Percentiles rank a stretch among this genome's conserved stretches.
Evolutionary conservation across 148 eudicot genomes (phyloP).

Genomic region (Camellia granthamiana): DNA sequence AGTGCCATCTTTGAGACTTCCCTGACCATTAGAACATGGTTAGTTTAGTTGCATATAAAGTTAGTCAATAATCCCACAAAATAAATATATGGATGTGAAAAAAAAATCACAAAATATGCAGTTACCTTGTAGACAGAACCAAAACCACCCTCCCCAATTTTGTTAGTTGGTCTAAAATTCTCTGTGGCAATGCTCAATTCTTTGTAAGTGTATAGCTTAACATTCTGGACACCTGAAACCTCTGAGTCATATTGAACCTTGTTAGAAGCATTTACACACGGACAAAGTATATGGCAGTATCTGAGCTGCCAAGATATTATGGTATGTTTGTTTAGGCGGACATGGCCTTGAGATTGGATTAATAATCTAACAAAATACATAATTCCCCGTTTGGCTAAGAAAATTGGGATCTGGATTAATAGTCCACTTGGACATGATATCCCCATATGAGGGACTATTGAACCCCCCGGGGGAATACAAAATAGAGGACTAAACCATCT

Average conservation of each 20-base stretch:
- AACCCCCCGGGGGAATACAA: too few relatives aligned
- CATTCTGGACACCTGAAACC: conserved; percentile 42
- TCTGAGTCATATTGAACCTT: conserved; percentile 24
- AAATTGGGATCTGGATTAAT: too few relatives aligned
- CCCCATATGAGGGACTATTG: too few relatives aligned
- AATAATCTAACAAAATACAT: too few relatives aligned
- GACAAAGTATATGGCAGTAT: background rate
- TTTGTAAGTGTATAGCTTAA: conserved; percentile 51
- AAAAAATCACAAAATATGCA: background rate
- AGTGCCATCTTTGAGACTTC: conserved; percentile 62
- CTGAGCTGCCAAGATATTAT: conserved; percentile 1
- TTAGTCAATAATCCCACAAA: background rate
- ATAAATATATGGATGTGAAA: background rate
- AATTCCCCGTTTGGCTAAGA: too few relatives aligned
- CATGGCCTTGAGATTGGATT: too few relatives aligned
- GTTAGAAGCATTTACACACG: conserved; percentile 16
- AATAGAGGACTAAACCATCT: too few relatives aligned
- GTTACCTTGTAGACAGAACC: conserved; percentile 87
- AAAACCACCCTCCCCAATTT: conserved; percentile 84
- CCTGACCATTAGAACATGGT: conserved; percentile 41
- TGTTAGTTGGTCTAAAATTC: conserved; percentile 51
- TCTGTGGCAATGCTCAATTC: conserved; percentile 59
- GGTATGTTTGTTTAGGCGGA: too few relatives aligned
- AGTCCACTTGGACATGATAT: too few relatives aligned
- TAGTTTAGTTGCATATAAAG: background rate